These are phyloP conservation scores for Cladophialophora exuberans DNA, from an alignment of 2,329 filamentous ascomycete genomes.

Conservation along the genomic window DNA sequence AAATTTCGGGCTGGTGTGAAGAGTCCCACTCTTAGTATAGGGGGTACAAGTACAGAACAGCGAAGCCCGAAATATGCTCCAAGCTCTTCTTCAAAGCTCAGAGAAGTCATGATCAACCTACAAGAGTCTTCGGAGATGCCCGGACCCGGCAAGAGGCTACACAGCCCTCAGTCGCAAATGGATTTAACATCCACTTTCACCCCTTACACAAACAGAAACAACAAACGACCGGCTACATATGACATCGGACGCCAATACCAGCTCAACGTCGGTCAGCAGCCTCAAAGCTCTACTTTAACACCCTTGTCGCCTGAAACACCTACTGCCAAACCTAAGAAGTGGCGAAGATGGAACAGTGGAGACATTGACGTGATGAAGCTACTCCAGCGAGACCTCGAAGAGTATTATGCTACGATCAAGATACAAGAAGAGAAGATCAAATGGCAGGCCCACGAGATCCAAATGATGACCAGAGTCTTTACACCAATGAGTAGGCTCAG, in stretches of 20 bases:
- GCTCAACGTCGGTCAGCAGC: conserved; percentile 20
- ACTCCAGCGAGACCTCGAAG: conserved; percentile 24
- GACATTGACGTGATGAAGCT: conserved; percentile 22
- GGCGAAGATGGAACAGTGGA: conserved; percentile 28
- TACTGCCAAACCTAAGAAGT: conserved; percentile 10
- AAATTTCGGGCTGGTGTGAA: conserved; percentile 30
- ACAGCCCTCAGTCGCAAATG: not conserved
- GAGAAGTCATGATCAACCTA: conserved; percentile 13
- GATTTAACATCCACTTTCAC: not conserved
- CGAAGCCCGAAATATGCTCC: conserved; percentile 13
- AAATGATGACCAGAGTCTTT: conserved; percentile 26
- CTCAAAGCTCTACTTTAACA: not conserved
- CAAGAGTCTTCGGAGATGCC: conserved; percentile 5
- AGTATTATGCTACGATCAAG: conserved; percentile 21
- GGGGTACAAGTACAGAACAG: not conserved
- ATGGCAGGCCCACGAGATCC: conserved; percentile 24
- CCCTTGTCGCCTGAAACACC: not conserved
- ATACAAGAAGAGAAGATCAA: conserved; percentile 26
- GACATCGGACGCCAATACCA: conserved; percentile 10
- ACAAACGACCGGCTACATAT: conserved; percentile 14
- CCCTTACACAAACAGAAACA: not conserved
- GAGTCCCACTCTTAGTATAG: conserved; percentile 25
- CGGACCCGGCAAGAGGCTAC: conserved; percentile 1
- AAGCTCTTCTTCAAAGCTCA: conserved; percentile 17
- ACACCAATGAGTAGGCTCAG: conserved; percentile 21